Evolutionary conservation across 805 yeast genomes (phyloP).

Genomic region (Scheffersomyces spartinae): DNA sequence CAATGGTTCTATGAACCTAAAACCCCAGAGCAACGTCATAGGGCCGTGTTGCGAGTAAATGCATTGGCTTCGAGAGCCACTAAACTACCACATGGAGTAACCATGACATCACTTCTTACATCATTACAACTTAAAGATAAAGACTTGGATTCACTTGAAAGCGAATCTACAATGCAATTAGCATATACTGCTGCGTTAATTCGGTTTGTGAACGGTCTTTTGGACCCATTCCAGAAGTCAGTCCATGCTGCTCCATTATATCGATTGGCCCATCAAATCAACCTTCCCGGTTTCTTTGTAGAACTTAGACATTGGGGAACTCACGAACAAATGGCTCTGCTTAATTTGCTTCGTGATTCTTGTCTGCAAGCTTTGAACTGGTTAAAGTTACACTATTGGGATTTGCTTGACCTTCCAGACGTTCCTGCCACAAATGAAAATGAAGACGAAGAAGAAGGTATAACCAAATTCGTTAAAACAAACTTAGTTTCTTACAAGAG

Average conservation of each 20-base stretch:
- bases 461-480: conserved; percentile 12
- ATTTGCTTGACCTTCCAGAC: conserved; percentile 14
- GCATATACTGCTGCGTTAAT: conserved; percentile 66
- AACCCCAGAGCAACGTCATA: conserved; percentile 16
- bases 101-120: conserved; percentile 48
- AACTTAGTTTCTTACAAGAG: conserved; percentile 38
- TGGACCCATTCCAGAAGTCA: conserved; percentile 80
- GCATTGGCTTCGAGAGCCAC: conserved; percentile 52
- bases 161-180: conserved; percentile 17
- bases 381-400: conserved; percentile 72
- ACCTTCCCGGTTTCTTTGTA: conserved; percentile 73
- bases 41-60: conserved; percentile 42
- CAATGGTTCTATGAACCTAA: conserved; percentile 40
- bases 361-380: conserved; percentile 56
- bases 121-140: conserved; percentile 37
- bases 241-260: conserved; percentile 71
- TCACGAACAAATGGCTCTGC: conserved; percentile 71
- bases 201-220: conserved; percentile 80
- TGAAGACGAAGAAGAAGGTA: conserved; percentile 6
- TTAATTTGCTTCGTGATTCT: conserved; percentile 55
- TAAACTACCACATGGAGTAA: conserved; percentile 60
- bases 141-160: conserved; percentile 3
- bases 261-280: conserved; percentile 53
- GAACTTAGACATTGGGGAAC: conserved; percentile 87
- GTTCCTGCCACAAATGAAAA: conserved; percentile 10